These are phyloP conservation scores for Lodderomyces margitis DNA, from an alignment of 1,139 yeast species.

Conservation along the genomic window DNA sequence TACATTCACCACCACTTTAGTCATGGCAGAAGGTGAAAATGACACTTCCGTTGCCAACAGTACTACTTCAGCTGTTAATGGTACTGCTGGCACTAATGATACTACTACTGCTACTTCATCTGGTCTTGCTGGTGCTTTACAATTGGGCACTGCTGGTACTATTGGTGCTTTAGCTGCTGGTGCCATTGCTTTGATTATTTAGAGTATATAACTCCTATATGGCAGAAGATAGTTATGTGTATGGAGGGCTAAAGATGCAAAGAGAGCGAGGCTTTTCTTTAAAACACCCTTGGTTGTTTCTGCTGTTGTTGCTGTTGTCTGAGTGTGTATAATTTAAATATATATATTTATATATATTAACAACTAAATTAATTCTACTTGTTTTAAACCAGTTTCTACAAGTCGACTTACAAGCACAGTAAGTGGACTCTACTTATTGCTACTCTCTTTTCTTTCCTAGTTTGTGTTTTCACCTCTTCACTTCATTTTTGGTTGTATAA, in stretches of 20 bases:
- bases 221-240: too few relatives aligned
- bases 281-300: too few relatives aligned
- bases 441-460: too few relatives aligned
- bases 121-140: constrained; percentile 12
- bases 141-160: constrained; percentile 22
- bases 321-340: too few relatives aligned
- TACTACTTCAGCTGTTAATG: neutral
- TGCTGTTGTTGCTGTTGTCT: too few relatives aligned
- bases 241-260: neutral
- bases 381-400: too few relatives aligned
- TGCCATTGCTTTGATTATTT: constrained; percentile 47
- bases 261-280: neutral
- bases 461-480: too few relatives aligned
- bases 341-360: too few relatives aligned
- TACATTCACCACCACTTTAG: constrained; percentile 38
- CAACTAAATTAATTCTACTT: too few relatives aligned
- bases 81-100: constrained; percentile 19
- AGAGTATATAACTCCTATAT: constrained; percentile 17
- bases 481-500: too few relatives aligned
- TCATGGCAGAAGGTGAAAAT: neutral
- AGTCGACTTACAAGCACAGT: too few relatives aligned
- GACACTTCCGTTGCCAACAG: constrained; percentile 37
- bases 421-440: too few relatives aligned
- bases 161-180: constrained; percentile 45
- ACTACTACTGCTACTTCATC: constrained; percentile 12